Conservation (phyloP, 768 basidiomycete genomes). For the Xerocomellus amylosporus region DNA sequence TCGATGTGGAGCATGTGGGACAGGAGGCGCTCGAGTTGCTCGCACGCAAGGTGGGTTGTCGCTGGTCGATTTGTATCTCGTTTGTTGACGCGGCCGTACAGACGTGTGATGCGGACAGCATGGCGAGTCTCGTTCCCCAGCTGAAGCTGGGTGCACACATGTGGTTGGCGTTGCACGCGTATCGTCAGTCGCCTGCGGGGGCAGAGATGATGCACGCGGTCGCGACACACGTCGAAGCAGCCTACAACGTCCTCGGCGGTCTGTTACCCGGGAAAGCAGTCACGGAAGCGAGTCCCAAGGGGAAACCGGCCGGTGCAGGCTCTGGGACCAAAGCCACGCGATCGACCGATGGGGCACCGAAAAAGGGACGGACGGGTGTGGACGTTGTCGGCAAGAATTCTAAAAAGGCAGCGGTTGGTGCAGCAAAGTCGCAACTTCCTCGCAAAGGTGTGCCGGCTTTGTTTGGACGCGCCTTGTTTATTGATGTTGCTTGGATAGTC, state of each 20-base stretch:
- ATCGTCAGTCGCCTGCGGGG: slow-evolving; percentile 45
- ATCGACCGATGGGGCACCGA: slow-evolving; percentile 1
- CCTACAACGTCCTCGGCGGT: slow-evolving; percentile 46
- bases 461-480: not conserved
- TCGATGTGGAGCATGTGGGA: slow-evolving; percentile 37
- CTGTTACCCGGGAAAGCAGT: slow-evolving; percentile 30
- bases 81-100: slow-evolving; percentile 9
- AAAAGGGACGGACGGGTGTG: slow-evolving; percentile 38
- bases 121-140: slow-evolving; percentile 38
- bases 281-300: slow-evolving; percentile 9
- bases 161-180: slow-evolving; percentile 69
- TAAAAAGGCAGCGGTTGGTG: slow-evolving; percentile 20
- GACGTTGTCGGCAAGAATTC: not conserved
- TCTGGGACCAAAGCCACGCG: slow-evolving; percentile 15
- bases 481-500: slow-evolving; percentile 2
- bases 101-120: slow-evolving; percentile 16
- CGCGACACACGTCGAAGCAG: slow-evolving; percentile 51
- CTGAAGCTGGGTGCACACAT: slow-evolving; percentile 58
- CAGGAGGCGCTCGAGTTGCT: slow-evolving; percentile 44
- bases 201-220: slow-evolving; percentile 44
- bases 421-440: slow-evolving; percentile 46
- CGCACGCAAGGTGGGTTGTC: slow-evolving; percentile 38
- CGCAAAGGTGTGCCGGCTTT: slow-evolving; percentile 35
- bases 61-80: not conserved
- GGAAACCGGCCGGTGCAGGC: slow-evolving; percentile 22